Base-by-base conservation (phyloP, 2,329 filamentous ascomycete species). In the Biscogniauxia sp. region DNA sequence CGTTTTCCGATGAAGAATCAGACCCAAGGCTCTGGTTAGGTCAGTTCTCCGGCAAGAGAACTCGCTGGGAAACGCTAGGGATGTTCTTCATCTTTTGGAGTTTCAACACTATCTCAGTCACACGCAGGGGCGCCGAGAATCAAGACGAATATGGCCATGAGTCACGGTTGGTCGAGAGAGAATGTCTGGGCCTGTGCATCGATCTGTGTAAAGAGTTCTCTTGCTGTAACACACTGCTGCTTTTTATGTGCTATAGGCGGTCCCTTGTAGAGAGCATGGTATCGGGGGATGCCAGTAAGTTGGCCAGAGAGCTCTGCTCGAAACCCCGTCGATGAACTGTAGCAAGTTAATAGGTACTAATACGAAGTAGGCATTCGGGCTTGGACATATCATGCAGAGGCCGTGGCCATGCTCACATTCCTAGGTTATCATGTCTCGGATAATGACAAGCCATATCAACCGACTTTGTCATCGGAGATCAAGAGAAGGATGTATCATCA, bases 401-500 rank as follows among this genome's bases (percentile, higher is more conserved):
- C 60, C 1, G 50, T 73, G 41, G 58, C 70, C 0, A 61, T 73
- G 9, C 20, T 72, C 51, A 82, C 82, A 49, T 81, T 82, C 45
- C 80, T 84, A 17, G 79, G 82, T 56, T 80, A 78, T 6, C 82
- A 84, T 65, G 76, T 74, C 15, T 78, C 82, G 57, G 64, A 67
- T 28, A 49, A 64, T 13, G 61, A 53, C 5, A 61, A 59, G 15
- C 60, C 50, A n/a, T 69, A 68, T 37, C 54, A 62, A 20, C 61
- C 65, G 1, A 69, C 63, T 1, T 54, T 73, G 6, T 63, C 64
- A 11, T 60, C 62, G 3, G 71, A 73, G 59, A 61, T 70, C 8
- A 73, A 72, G 32, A 65, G 72, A 2, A 64, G 73, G 6, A 49
- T 77, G 3, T 76, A 75, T 37, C 68, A 71, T 20, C 65, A 72